Percentiles rank a stretch among this genome's conserved stretches.
These are phyloP conservation scores for Pseudohyphozyma bogoriensis DNA, from an alignment of 768 basidiomycete genomes.

Conservation along the genomic window DNA sequence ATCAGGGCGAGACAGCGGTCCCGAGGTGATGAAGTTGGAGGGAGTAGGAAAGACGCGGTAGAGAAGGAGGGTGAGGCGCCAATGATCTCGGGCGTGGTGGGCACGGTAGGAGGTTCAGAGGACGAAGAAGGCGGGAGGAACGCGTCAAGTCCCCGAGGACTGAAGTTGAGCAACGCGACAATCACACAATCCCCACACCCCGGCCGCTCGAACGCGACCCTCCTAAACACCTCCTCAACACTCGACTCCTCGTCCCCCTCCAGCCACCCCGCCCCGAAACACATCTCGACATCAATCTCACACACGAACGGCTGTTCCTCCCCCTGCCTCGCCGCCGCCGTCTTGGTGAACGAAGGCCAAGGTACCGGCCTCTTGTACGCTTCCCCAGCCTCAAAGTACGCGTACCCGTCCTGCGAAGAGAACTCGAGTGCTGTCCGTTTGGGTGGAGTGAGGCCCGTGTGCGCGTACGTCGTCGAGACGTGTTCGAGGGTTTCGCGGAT, in stretches of 20 bases:
- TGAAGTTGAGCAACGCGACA: slow-evolving; percentile 37
- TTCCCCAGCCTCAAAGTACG: slow-evolving; percentile 31
- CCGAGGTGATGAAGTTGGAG: neutral
- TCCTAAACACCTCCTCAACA: slow-evolving; percentile 35
- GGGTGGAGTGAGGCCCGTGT: slow-evolving; percentile 18
- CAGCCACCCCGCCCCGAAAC: slow-evolving; percentile 25
- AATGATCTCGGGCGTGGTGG: neutral
- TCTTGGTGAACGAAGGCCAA: slow-evolving; percentile 12
- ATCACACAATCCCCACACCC: slow-evolving; percentile 42
- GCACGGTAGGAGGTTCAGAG: neutral
- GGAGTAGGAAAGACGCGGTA: neutral
- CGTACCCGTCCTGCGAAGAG: slow-evolving; percentile 38
- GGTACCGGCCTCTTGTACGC: neutral
- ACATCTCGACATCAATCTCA: slow-evolving; percentile 27
- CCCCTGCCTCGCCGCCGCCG: neutral
- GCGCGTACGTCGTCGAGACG: neutral
- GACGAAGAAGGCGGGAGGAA: slow-evolving; percentile 38
- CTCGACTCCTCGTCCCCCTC: slow-evolving; percentile 2
- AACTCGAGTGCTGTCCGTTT: slow-evolving; percentile 8
- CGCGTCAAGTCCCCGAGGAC: slow-evolving; percentile 37
- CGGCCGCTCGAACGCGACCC: slow-evolving; percentile 37
- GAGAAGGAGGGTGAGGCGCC: neutral
- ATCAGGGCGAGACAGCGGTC: slow-evolving; percentile 5
- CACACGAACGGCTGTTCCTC: slow-evolving; percentile 17
- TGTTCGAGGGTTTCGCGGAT: neutral